A percentile compares a stretch with the other conserved stretches of the same genome.
phyloP scores from a whole-genome alignment of 805 yeast genomes.

The Wickerhamia fluorescens region DNA sequence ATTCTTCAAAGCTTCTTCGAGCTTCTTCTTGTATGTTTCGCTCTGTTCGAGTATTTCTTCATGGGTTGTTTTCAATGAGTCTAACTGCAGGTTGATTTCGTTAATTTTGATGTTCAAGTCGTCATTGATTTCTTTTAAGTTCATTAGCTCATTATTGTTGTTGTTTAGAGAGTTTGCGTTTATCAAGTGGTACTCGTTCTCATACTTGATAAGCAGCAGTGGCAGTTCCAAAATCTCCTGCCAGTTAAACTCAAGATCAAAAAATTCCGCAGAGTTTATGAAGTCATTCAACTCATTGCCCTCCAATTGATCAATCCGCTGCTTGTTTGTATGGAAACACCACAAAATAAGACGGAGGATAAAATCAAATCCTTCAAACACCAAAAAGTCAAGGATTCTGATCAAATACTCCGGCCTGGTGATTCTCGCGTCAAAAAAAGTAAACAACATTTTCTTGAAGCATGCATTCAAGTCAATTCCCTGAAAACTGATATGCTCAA shows the following conservation, averaged over 20 bases:
- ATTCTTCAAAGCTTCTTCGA: slow-evolving; percentile 5
- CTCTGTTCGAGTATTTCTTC: slow-evolving; percentile 30
- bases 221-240: slow-evolving; percentile 7
- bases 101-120: slow-evolving; percentile 21
- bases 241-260: slow-evolving; percentile 7
- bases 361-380: slow-evolving; percentile 35
- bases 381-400: slow-evolving; percentile 26
- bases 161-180: slow-evolving; percentile 31
- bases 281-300: slow-evolving; percentile 21
- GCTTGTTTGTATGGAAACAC: slow-evolving; percentile 11
- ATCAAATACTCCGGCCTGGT: slow-evolving; percentile 2
- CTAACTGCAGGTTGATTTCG: slow-evolving; percentile 21
- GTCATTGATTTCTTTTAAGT: slow-evolving; percentile 30
- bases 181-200: slow-evolving; percentile 32
- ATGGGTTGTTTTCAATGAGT: slow-evolving; percentile 27
- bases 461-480: slow-evolving; percentile 24
- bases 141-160: slow-evolving; percentile 31
- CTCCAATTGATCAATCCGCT: slow-evolving; percentile 10
- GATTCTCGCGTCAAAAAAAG: slow-evolving; percentile 11
- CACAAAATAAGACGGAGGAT: slow-evolving; percentile 22
- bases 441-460: slow-evolving; percentile 13
- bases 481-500: slow-evolving; percentile 28
- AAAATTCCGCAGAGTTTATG: slow-evolving; percentile 13
- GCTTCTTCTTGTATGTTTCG: slow-evolving; percentile 14
- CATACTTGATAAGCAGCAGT: slow-evolving; percentile 25